phyloP scores from a whole-genome alignment of 768 basidiomycete species.

The Russula foetens region DNA sequence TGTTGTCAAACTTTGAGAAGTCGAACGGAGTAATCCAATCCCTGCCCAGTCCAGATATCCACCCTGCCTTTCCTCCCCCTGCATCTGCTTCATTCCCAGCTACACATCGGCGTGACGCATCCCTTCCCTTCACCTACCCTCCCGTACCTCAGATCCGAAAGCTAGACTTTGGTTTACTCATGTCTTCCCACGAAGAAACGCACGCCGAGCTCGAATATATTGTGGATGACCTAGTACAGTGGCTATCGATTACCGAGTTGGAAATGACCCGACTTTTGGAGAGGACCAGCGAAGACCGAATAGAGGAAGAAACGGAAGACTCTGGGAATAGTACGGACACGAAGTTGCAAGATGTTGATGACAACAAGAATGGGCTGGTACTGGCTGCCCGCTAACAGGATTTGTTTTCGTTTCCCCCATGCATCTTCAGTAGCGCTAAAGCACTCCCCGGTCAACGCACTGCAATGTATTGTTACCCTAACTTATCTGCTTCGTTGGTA shows the following conservation, averaged over 20 bases:
- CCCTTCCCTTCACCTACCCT: conserved; percentile 15
- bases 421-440: background rate
- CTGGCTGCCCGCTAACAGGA: conserved; percentile 8
- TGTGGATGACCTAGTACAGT: conserved; percentile 66
- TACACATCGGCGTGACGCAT: conserved; percentile 21
- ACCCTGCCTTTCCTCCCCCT: background rate
- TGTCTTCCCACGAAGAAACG: conserved; percentile 48
- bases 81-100: conserved; percentile 20
- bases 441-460: background rate
- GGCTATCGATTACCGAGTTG: conserved; percentile 65
- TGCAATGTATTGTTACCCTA: background rate
- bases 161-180: conserved; percentile 55
- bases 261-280: conserved; percentile 67
- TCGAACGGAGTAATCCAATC: background rate
- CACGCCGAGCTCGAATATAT: conserved; percentile 64
- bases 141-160: conserved; percentile 42
- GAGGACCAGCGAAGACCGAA: conserved; percentile 39
- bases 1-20: background rate
- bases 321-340: background rate
- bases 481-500: background rate
- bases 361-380: conserved; percentile 1
- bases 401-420: background rate
- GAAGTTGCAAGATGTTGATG: background rate
- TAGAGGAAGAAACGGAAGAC: conserved; percentile 59
- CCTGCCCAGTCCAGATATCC: conserved; percentile 7